Evolutionary conservation across 148 eudicot genomes (phyloP).

Genomic region (Spergularia bocconei): DNA sequence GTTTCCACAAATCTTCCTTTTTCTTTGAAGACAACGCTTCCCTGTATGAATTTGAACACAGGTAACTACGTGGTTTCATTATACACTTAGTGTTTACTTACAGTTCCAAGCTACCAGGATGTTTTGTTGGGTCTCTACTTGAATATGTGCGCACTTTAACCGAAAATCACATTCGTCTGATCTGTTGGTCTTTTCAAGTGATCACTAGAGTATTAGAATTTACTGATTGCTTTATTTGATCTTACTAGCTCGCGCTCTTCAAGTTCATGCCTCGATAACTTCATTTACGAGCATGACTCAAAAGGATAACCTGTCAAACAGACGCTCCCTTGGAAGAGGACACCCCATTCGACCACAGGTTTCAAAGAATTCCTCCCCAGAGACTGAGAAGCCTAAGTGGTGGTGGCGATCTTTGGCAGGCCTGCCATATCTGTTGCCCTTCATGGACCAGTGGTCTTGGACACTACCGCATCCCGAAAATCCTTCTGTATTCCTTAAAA

Average conservation of each 20-base stretch:
- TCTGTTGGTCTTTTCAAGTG: no score
- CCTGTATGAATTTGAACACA: constrained; percentile 14
- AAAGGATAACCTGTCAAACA: background rate
- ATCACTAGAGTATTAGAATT: no score
- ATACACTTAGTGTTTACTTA: background rate
- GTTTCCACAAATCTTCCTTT: constrained; percentile 3
- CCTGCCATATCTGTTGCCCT: constrained; percentile 70
- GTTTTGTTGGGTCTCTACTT: background rate
- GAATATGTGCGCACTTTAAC: background rate
- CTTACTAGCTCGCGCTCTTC: constrained; percentile 16
- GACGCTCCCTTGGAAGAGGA: constrained; percentile 3
- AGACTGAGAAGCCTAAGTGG: constrained; percentile 68
- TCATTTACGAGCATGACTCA: constrained; percentile 12
- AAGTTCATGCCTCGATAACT: constrained; percentile 2
- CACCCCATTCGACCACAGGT: constrained; percentile 34
- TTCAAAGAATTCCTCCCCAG: constrained; percentile 50
- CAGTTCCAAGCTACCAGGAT: background rate
- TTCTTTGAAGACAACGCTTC: background rate
- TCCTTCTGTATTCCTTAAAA: constrained; percentile 62
- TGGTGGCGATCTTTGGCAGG: constrained; percentile 80
- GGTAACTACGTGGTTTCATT: background rate
- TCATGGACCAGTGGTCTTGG: constrained; percentile 63
- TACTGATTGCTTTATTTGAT: constrained; percentile 4
- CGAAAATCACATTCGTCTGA: no score
- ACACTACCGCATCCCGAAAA: constrained; percentile 64